Evolutionary conservation across 441 rosid genomes (phyloP).

Genomic region (Adansonia rubrostipa): DNA sequence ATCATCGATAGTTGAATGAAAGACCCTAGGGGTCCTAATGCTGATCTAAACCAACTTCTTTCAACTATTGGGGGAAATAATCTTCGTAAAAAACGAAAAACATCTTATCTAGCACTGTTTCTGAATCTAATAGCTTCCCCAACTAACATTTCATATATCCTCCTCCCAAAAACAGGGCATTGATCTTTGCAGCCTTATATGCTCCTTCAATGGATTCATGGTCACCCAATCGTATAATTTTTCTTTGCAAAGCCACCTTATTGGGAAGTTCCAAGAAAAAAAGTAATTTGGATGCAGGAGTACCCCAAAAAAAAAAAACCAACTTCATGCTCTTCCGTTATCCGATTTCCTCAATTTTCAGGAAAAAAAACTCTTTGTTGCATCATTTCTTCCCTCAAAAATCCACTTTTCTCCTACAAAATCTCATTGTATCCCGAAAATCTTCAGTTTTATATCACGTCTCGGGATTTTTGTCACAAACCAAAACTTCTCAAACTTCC

Average conservation of each 20-base stretch:
- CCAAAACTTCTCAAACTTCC: constrained; percentile 28
- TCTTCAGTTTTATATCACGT: constrained; percentile 24
- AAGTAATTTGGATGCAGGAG: constrained; percentile 23
- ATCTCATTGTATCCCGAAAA: constrained; percentile 25
- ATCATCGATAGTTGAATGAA: constrained; percentile 11
- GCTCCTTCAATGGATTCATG: constrained; percentile 25
- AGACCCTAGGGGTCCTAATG: constrained; percentile 18
- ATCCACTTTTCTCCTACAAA: constrained; percentile 37
- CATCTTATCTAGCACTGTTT: constrained; percentile 17
- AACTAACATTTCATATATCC: constrained; percentile 35
- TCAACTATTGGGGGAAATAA: constrained; percentile 23
- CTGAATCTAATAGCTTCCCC: constrained; percentile 32
- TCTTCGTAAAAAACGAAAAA: background rate
- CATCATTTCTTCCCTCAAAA: constrained; percentile 31
- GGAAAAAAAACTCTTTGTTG: constrained; percentile 27
- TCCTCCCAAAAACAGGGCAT: background rate
- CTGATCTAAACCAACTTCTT: constrained; percentile 38
- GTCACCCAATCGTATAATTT: constrained; percentile 20
- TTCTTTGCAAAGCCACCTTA: constrained; percentile 32
- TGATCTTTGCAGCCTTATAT: constrained; percentile 4
- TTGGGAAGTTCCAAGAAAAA: constrained; percentile 18
- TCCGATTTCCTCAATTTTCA: constrained; percentile 25
- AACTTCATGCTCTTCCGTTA: constrained; percentile 33
- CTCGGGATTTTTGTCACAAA: constrained; percentile 32
- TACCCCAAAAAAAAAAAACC: constrained; percentile 10